Evolutionary conservation across 2,329 filamentous ascomycete genomes (phyloP), one percentile per base, ranked within the genome.

Genomic region (Fusarium metavorans): DNA sequence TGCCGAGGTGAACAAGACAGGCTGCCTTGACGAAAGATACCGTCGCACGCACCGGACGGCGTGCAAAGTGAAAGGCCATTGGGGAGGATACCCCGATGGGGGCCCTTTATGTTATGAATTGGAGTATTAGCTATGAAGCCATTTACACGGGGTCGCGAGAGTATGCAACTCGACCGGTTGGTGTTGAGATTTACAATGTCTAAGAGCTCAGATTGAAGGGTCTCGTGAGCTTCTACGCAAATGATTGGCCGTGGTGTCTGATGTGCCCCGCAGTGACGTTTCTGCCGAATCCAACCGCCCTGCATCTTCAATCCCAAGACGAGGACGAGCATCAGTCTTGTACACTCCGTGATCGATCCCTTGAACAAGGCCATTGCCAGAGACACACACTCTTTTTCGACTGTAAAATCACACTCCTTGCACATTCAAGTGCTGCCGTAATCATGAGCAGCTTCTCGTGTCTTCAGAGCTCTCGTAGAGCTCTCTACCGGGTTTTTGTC

Each of bases 401-500:
- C 58, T 8, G 30, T 35, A 16, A 35, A 52, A 18, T 7, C n/a
- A 58, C 61, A 39, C 18, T 45, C 27, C 16, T 63, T 64, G 32
- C 14, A 18, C 20, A 4, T 4, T 10, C 14, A 39, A 66, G 71
- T 60, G 48, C 30, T 27, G 8, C 25, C 16, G 35, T 30, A 34
- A 81, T n/a, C 25, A 88, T 88, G 85, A 83, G 76, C 67, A 70
- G 78, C 63, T 68, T 81, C 27, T 68, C 74, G 64, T 87, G 85
- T 70, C 73, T 87, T 48, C 85, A 84, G 78, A 85, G 83, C 72
- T 83, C 86, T 61, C 83, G 84, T n/a, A 76, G 81, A 39, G 86
- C 86, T 70, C 84, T 90, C 6, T 83, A 85, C 54, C 82, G 84
- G 63, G 84, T 88, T 57, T 87, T 89, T 73, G 73, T 88, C 74